These are phyloP conservation scores for Thielaviopsis euricoi DNA, from an alignment of 2,329 filamentous ascomycete genomes.

Conservation along the genomic window DNA sequence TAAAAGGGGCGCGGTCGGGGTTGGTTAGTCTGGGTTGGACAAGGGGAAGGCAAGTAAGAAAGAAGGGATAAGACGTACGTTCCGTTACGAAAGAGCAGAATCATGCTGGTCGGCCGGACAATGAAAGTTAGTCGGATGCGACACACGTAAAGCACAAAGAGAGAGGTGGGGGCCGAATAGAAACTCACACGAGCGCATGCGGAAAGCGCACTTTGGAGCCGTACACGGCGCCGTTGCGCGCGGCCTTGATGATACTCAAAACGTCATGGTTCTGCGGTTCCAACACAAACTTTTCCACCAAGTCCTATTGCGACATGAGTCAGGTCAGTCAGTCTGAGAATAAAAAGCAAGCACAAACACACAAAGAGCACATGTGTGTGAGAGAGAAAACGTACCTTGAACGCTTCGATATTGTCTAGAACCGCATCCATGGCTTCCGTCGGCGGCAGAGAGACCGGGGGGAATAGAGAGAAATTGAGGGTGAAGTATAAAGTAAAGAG, in stretches of 20 bases:
- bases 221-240: conserved; percentile 94
- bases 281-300: conserved; percentile 59
- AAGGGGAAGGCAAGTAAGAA: no score
- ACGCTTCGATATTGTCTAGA: conserved; percentile 4
- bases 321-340: no score
- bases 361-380: neutral
- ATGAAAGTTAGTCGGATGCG: conserved; percentile 3
- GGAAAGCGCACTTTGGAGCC: conserved; percentile 96
- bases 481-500: neutral
- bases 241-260: conserved; percentile 74
- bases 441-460: neutral
- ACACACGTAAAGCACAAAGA: neutral
- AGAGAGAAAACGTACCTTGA: conserved; percentile 1
- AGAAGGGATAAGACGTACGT: conserved; percentile 54
- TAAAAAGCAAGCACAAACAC: no score
- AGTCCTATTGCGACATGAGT: conserved; percentile 29
- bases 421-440: neutral
- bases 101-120: conserved; percentile 62
- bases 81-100: conserved; percentile 87
- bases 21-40: conserved; percentile 1
- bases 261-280: conserved; percentile 75
- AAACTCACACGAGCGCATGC: conserved; percentile 65
- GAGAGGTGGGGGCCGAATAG: conserved; percentile 21
- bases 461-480: neutral
- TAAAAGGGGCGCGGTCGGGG: conserved; percentile 16